phyloP scores from a whole-genome alignment of 1,284 basidiomycete genomes.

The Boletellus deceptivus region DNA sequence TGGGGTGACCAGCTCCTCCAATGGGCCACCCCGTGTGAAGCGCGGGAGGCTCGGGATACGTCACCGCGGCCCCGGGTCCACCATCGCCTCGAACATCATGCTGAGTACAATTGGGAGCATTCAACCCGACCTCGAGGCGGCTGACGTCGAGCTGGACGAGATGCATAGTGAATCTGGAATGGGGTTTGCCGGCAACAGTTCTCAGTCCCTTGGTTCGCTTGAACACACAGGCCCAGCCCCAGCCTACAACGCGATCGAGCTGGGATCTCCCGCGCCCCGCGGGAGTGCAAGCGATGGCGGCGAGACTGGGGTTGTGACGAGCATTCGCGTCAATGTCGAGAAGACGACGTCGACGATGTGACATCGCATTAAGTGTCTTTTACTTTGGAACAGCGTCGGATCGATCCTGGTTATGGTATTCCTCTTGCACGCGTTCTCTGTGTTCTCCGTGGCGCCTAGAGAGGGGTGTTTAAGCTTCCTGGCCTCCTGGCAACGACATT shows the following conservation, averaged over 20 bases:
- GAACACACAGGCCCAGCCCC: conserved; percentile 47
- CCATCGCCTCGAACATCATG: conserved; percentile 59
- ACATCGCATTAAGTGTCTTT: conserved; percentile 10
- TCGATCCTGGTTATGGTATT: conserved; percentile 24
- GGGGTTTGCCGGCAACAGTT: conserved; percentile 34
- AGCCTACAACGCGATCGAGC: conserved; percentile 51
- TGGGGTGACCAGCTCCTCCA: conserved; percentile 47
- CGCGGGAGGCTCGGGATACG: conserved; percentile 36
- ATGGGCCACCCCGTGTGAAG: conserved; percentile 38
- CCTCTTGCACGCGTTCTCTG: conserved; percentile 24
- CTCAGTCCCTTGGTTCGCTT: conserved; percentile 32
- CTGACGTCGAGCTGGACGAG: conserved; percentile 56
- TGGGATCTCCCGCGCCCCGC: conserved; percentile 37
- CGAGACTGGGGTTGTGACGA: conserved; percentile 34
- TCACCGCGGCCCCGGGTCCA: conserved; percentile 35
- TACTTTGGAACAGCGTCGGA: conserved; percentile 25
- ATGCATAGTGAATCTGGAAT: conserved; percentile 43
- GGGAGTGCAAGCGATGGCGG: conserved; percentile 39
- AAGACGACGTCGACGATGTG: conserved; percentile 54
- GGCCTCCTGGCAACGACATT: conserved; percentile 20
- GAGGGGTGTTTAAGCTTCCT: conserved; percentile 14
- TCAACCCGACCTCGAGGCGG: conserved; percentile 51
- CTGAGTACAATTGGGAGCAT: conserved; percentile 69
- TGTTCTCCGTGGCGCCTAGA: conserved; percentile 2
- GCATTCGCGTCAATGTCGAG: conserved; percentile 67